Conservation (phyloP, 2,329 filamentous ascomycete species). For the Claviceps quebecensis region DNA sequence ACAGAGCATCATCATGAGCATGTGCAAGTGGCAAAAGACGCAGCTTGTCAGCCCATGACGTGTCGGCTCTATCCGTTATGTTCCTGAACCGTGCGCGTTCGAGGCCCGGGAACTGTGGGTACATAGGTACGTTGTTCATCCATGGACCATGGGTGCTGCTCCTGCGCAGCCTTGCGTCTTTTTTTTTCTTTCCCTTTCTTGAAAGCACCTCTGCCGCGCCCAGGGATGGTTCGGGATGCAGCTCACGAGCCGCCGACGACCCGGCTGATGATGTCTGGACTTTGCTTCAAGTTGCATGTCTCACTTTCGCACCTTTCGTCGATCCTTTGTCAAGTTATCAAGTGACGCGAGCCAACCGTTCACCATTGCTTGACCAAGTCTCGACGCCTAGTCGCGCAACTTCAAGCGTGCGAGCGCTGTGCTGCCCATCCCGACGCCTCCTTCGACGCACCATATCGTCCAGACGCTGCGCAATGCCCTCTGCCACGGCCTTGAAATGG, state of each 20-base stretch:
- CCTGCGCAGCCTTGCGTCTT: background rate
- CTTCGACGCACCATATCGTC: background rate
- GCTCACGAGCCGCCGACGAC: background rate
- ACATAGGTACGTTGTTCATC: no score
- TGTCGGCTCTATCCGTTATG: background rate
- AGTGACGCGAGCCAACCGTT: no score
- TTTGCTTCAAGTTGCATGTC: background rate
- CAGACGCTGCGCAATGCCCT: slow-evolving; percentile 4
- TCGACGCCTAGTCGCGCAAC: no score
- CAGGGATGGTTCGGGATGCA: background rate
- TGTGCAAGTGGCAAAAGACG: background rate
- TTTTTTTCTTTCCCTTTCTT: background rate
- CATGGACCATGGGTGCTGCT: background rate
- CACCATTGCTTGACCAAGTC: no score
- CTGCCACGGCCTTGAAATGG: slow-evolving; percentile 12
- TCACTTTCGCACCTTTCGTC: no score
- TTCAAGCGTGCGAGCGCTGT: no score
- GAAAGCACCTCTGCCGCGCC: background rate
- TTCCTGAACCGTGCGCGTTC: background rate
- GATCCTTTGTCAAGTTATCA: no score
- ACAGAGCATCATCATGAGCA: background rate
- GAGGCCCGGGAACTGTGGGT: background rate
- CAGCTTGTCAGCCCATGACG: background rate
- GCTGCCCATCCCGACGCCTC: background rate
- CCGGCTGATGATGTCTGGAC: background rate